Evolutionary conservation across 129 eudicot genomes (phyloP).

Genomic region (Arctium lappa): DNA sequence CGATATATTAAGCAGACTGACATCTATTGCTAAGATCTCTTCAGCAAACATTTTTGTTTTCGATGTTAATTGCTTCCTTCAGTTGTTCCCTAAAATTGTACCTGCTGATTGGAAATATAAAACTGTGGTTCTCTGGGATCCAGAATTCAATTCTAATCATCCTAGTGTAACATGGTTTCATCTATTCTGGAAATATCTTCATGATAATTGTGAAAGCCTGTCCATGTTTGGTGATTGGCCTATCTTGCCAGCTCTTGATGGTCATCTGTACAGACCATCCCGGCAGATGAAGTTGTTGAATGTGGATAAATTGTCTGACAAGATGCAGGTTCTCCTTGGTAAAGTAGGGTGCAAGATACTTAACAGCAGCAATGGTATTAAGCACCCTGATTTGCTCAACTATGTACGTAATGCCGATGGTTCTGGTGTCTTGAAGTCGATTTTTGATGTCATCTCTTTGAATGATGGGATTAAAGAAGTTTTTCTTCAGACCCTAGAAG

Average conservation of each 20-base stretch:
- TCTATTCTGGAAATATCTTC: constrained; percentile 85
- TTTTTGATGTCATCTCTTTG: constrained; percentile 62
- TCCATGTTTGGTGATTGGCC: constrained; percentile 89
- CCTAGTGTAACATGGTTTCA: constrained; percentile 75
- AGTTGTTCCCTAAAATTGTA: constrained; percentile 56
- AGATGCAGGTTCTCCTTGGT: constrained; percentile 51
- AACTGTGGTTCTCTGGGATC: constrained; percentile 68
- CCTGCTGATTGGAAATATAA: constrained; percentile 86
- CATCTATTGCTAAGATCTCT: constrained; percentile 68
- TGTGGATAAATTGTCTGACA: constrained; percentile 54
- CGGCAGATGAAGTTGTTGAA: constrained; percentile 64
- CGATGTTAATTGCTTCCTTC: constrained; percentile 47
- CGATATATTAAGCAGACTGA: constrained; percentile 46
- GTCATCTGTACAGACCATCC: constrained; percentile 75
- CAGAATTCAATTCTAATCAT: constrained; percentile 39
- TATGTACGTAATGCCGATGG: constrained; percentile 66
- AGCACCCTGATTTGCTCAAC: constrained; percentile 69
- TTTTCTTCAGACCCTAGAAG: constrained; percentile 50
- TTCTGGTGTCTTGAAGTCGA: constrained; percentile 70
- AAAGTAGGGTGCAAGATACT: constrained; percentile 82
- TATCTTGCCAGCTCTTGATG: constrained; percentile 78
- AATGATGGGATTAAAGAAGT: constrained; percentile 28
- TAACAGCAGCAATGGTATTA: constrained; percentile 46
- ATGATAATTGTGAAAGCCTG: constrained; percentile 50
- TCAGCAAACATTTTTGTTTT: constrained; percentile 61